These are phyloP conservation scores for Kurtzmaniella quercitrusa DNA, from an alignment of 1,139 yeast genomes.

Conservation along the genomic window DNA sequence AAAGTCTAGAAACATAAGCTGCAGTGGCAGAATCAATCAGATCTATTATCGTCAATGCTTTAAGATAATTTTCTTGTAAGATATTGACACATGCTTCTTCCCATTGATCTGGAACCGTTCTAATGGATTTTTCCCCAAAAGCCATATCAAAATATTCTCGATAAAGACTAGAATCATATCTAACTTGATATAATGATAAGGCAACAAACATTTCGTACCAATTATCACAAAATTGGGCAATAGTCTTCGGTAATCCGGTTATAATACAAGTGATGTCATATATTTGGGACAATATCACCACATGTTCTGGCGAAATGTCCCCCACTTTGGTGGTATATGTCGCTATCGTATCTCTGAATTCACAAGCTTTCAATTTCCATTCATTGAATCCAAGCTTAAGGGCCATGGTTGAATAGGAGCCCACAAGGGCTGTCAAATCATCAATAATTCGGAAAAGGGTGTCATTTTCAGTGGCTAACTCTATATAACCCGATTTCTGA, in stretches of 20 bases:
- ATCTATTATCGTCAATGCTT: slow-evolving; percentile 59
- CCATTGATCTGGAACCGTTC: slow-evolving; percentile 16
- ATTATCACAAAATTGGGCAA: slow-evolving; percentile 41
- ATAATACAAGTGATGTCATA: slow-evolving; percentile 40
- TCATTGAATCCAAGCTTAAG: slow-evolving; percentile 40
- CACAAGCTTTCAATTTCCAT: slow-evolving; percentile 52
- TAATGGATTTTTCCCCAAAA: slow-evolving; percentile 27
- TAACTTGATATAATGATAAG: slow-evolving; percentile 56
- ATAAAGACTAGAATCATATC: slow-evolving; percentile 34
- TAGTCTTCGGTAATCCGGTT: slow-evolving; percentile 53
- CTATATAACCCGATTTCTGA: slow-evolving; percentile 36
- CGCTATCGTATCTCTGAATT: slow-evolving; percentile 40
- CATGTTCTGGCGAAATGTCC: slow-evolving; percentile 13
- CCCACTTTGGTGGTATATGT: slow-evolving; percentile 19
- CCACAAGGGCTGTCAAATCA: slow-evolving; percentile 41
- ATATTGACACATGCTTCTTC: slow-evolving; percentile 63
- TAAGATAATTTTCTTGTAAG: slow-evolving; percentile 53
- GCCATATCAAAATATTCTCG: slow-evolving; percentile 32
- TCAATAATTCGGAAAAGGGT: slow-evolving; percentile 38
- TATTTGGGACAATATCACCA: slow-evolving; percentile 34
- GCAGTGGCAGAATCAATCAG: slow-evolving; percentile 64
- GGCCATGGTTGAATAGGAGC: slow-evolving; percentile 38
- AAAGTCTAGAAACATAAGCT: slow-evolving; percentile 58
- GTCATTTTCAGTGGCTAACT: slow-evolving; percentile 22
- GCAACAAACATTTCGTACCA: slow-evolving; percentile 77